Percentiles rank a stretch among this genome's conserved stretches.
Conservation (phyloP, 2,329 filamentous ascomycete species). For the Rugonectria rugulosa region DNA sequence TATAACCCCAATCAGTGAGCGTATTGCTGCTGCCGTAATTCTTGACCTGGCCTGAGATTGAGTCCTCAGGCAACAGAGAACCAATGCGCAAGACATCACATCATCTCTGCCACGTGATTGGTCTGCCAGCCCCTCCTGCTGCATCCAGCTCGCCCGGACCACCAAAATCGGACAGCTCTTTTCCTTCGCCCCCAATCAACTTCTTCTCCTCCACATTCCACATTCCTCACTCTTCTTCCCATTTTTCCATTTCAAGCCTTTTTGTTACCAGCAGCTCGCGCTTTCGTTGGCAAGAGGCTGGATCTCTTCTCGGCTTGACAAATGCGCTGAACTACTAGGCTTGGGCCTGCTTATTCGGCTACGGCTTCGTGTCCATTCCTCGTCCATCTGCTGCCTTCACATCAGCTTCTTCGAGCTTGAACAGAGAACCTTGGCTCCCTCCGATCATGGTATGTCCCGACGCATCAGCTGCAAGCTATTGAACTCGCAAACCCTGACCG, state of each 20-base stretch:
- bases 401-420: not conserved
- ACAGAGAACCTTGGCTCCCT: not conserved
- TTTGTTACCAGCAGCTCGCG: slow-evolving; percentile 18
- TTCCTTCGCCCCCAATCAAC: slow-evolving; percentile 38
- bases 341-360: slow-evolving; percentile 31
- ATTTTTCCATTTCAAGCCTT: slow-evolving; percentile 26
- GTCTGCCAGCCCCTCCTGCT: slow-evolving; percentile 18
- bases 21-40: not conserved
- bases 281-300: slow-evolving; percentile 29
- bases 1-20: not conserved
- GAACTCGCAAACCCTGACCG: slow-evolving; percentile 27
- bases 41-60: not conserved
- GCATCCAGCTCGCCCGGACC: slow-evolving; percentile 25
- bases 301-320: slow-evolving; percentile 30
- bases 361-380: slow-evolving; percentile 10
- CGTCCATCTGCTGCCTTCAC: not conserved
- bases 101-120: slow-evolving; percentile 30
- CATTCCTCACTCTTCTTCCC: too few species aligned
- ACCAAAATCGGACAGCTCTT: slow-evolving; percentile 33
- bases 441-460: slow-evolving; percentile 36
- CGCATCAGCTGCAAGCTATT: slow-evolving; percentile 15
- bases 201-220: slow-evolving; percentile 26
- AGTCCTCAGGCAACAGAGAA: slow-evolving; percentile 20
- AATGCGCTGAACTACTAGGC: slow-evolving; percentile 33
- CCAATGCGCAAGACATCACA: slow-evolving; percentile 16